phyloP scores from a whole-genome alignment of 192 early-diverging fungal genomes.

The Backusella macrospora region DNA sequence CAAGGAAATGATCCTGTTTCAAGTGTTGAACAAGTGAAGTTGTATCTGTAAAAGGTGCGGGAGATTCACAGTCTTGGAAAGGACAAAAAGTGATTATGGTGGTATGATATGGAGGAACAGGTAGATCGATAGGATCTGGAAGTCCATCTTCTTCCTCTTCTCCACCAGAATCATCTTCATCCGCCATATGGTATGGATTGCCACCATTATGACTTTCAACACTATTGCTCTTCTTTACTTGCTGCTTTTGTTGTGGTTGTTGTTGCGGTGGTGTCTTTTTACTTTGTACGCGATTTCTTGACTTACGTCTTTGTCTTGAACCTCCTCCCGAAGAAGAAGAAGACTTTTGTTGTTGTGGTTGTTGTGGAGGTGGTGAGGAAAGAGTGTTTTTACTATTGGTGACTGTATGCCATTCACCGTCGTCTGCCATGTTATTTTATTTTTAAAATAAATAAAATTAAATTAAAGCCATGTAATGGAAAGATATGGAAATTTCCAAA shows the following conservation, averaged over 20 bases:
- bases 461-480: neutral
- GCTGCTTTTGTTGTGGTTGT: neutral
- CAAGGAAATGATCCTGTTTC: slow-evolving; percentile 61
- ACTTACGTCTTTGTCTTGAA: slow-evolving; percentile 20
- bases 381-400: neutral
- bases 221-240: neutral
- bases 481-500: too few relatives aligned
- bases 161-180: slow-evolving; percentile 32
- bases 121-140: slow-evolving; percentile 36
- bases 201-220: neutral
- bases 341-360: neutral
- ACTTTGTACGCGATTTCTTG: neutral
- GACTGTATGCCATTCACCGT: slow-evolving; percentile 40
- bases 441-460: neutral
- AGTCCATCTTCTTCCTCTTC: slow-evolving; percentile 31
- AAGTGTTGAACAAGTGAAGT: slow-evolving; percentile 68
- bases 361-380: neutral
- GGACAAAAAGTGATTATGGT: slow-evolving; percentile 68
- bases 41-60: slow-evolving; percentile 59
- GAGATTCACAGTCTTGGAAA: slow-evolving; percentile 57
- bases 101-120: slow-evolving; percentile 54
- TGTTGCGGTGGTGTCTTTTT: neutral
- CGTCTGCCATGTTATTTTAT: slow-evolving; percentile 12
- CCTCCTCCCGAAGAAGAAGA: neutral
- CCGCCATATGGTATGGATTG: slow-evolving; percentile 13